Base-by-base conservation (phyloP, 169 alveolate genomes). In the Perkinsus olseni region DNA sequence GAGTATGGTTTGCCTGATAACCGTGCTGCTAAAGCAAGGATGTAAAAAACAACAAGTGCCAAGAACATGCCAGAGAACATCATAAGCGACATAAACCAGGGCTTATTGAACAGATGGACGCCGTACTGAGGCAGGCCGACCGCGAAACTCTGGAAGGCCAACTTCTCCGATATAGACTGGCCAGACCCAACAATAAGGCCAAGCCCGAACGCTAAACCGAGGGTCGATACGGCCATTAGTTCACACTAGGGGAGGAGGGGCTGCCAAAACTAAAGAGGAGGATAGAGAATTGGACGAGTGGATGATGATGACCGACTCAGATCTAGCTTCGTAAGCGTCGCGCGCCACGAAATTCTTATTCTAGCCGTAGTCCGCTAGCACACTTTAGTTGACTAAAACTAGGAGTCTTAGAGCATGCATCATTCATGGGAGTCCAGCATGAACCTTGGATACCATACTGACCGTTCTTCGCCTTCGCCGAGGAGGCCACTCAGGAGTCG, bases 31-130 rank as follows among this genome's bases (percentile, higher is more conserved):
- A 62, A 20, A 39, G 38, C 38, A 24, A 28, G 37, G 17, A 38
- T 36, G 37, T 91, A 91, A 21, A 38, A 91, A 8, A 91, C 92
- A n/a, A 40, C 38, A 36, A 91, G 92, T 17, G 92, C 92, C 38
- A 38, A 8, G 74, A 91, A 39, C 38, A 38, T 38, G 31, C 74
- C 92, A 8, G 50, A 40, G 34, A 91, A 91, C 92, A 91, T 91
- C 74, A 91, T 40, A 0, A 38, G 36, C 0, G 92, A 91, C 74
- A 91, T 38, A 38, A 91, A 91, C 92, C 92, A 91, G 24, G 92
- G 92, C 37, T 91, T 91, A 28, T 91, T 31, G 50, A 38, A 91
- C 36, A 38, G 74, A 24, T 91, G 74, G 38, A 34, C 38, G 20
- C 92, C 92, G 74, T 91, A 38, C 37, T 38, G 50, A 10, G 74